Evolutionary conservation across 208 protist species (phyloP), one percentile per base, ranked within the genome.

Genomic region (Borovskyia barvae): DNA sequence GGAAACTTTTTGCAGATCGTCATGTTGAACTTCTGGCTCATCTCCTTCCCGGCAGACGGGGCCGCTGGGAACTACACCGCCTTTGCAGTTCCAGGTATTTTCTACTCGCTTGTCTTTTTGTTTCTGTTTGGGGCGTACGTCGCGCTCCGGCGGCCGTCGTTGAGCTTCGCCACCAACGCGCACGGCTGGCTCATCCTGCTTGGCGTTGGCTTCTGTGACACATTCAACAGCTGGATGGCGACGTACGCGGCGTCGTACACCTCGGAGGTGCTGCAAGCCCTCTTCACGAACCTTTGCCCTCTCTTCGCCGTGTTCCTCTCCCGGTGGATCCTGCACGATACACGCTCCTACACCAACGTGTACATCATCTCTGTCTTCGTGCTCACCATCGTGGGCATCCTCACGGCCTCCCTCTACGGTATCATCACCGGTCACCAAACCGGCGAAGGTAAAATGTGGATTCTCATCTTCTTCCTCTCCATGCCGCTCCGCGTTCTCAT

Each of bases 11-110:
- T 94, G 75, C 83, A 94, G 56, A 87, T 94, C 17, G 72, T 94
- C 48, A 85, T 87, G 73, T 65, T 94, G 5, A 94, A 94, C 67
- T 91, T 91, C 69, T 94, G 87, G 84, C 72, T 91, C 29, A 50
- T 61, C 32, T 72, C 66, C 15, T 94, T 94, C 51, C 81, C 83
- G 6, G 60, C 72, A 6, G 81, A 77, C 52, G 75, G 66, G 5
- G 58, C 69, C 12, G 71, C 83, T 0, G 83, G 87, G 9, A 90
- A 87, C 65, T 90, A 85, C 72, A 90, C 84, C 1, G 75, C 79
- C 41, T 81, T 94, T 32, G 81, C 81, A 15, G 61, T 91, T 20
- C 75, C 83, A 3, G 67, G 70, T 17, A 74, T 94, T 32, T 46
- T 89, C 36, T 91, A 88, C 47, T 56, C 67, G 26, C 5, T 88